Base-by-base conservation (phyloP, 805 yeast species). In the Huiozyma naganishii region DNA sequence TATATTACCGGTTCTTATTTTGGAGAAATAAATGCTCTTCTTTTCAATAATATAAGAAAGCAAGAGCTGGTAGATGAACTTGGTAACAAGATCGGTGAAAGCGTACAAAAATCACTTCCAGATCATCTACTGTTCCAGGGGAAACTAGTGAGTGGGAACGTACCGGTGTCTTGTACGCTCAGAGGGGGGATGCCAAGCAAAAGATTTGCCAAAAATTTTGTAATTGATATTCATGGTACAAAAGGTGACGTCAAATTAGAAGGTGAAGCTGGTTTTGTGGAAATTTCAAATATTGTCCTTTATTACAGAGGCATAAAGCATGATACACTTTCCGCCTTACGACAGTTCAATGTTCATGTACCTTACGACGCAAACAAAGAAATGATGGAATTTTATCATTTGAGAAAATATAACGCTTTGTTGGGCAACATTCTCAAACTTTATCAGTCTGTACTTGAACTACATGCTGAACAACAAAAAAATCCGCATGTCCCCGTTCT, bases 191-290 rank as follows among this genome's bases (percentile, higher is more conserved):
- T 47, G 12, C 54, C 56, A 0, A 51, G 48, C 5, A 53, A 52
- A 17, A 51, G 48, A 40, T 51, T 52, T 32, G 48, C 53, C 32
- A 52, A 53, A 38, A 53, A 52, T 42, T 38, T 53, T 29, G 53
- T 53, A 7, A 49, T 53, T 27, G 55, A 50, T 44, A 48, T 49
- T 7, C 54, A 53, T 43, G 56, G 55, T 27, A 51, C 58, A 6
- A 49, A 45, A 41, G 58, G 56, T 29, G 56, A 52, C 40, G 32
- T 53, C 29, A 51, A 52, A 41, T 41, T 53, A 7, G 56, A 53
- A 40, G 55, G 56, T 13, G 52, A 52, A 41, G 54, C 56, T 11
- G 55, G 56, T 7, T 52, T 51, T 36, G 45, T 49, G n/a, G 54
- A 52, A 30, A 49, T 49, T 29, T 52, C 55, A 5, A 52, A 51